Conservation (phyloP, 2,329 filamentous ascomycete genomes). For the Amphichorda felina region DNA sequence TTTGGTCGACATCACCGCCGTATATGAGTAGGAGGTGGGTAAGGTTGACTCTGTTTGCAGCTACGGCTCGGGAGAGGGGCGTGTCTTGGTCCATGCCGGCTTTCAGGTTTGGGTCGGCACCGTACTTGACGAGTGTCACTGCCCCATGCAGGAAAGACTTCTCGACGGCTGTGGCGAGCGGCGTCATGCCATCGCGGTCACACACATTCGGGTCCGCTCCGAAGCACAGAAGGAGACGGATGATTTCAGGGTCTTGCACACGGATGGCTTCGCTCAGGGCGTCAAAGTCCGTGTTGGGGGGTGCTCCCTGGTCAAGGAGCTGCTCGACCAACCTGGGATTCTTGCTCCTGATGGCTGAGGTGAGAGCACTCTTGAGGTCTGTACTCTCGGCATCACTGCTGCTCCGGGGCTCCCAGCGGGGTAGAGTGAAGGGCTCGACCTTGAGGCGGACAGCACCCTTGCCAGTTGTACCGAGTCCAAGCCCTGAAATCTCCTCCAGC, state of each 20-base stretch:
- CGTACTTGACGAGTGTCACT: slow-evolving; percentile 50
- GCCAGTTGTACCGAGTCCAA: slow-evolving; percentile 26
- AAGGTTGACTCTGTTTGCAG: slow-evolving; percentile 41
- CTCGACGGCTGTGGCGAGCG: slow-evolving; percentile 38
- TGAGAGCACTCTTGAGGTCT: slow-evolving; percentile 33
- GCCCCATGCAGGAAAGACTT: slow-evolving; percentile 43
- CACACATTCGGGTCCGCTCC: slow-evolving; percentile 42
- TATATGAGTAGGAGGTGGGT: slow-evolving; percentile 49
- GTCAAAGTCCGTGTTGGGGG: slow-evolving; percentile 33
- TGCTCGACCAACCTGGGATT: slow-evolving; percentile 46
- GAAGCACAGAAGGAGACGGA: slow-evolving; percentile 44
- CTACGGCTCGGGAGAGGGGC: slow-evolving; percentile 37
- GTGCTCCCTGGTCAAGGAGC: slow-evolving; percentile 44
- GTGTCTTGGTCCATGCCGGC: slow-evolving; percentile 34
- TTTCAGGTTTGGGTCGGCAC: slow-evolving; percentile 43
- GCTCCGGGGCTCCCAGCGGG: slow-evolving; percentile 37
- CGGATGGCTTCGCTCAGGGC: slow-evolving; percentile 41
- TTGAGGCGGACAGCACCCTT: slow-evolving; percentile 34
- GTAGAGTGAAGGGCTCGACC: slow-evolving; percentile 37
- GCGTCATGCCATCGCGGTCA: slow-evolving; percentile 36
- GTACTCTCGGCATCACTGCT: slow-evolving; percentile 28
- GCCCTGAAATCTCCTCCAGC: slow-evolving; percentile 19
- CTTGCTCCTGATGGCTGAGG: slow-evolving; percentile 41
- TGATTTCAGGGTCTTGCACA: slow-evolving; percentile 36
- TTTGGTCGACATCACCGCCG: slow-evolving; percentile 42